A percentile compares a stretch with the other conserved stretches of the same genome.
Evolutionary conservation across 495 filamentous ascomycete genomes (phyloP).

Genomic region (Aeminium ludgeri): DNA sequence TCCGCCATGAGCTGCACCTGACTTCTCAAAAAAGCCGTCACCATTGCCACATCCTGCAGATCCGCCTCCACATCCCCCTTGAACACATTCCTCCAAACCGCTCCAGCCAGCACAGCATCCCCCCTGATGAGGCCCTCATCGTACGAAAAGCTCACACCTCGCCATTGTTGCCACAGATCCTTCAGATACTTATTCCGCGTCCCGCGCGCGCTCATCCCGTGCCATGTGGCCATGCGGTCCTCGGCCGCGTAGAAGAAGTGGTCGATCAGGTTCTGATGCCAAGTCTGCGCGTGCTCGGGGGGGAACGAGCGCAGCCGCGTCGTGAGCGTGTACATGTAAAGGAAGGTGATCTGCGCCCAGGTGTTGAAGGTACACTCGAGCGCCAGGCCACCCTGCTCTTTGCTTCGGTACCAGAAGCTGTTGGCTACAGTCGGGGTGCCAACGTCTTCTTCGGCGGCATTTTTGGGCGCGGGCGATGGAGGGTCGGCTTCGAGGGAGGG

Average conservation of each 20-base stretch:
- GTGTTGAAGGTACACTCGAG: slow-evolving; percentile 74
- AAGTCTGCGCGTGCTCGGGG: slow-evolving; percentile 37
- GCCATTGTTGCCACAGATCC: slow-evolving; percentile 83
- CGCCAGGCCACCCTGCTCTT: slow-evolving; percentile 27
- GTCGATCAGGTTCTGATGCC: slow-evolving; percentile 66
- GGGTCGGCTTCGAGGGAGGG: slow-evolving; percentile 21
- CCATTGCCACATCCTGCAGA: slow-evolving; percentile 47
- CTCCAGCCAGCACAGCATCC: slow-evolving; percentile 70
- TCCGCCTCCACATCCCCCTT: slow-evolving; percentile 59
- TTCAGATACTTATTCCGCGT: slow-evolving; percentile 76
- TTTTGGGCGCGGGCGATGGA: slow-evolving; percentile 36
- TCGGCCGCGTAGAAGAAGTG: slow-evolving; percentile 90
- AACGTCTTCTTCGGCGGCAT: slow-evolving; percentile 57
- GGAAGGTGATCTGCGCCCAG: slow-evolving; percentile 89
- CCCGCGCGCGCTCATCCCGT: slow-evolving; percentile 45
- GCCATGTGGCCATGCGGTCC: slow-evolving; percentile 59
- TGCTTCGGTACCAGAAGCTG: slow-evolving; percentile 59
- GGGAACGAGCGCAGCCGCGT: slow-evolving; percentile 68
- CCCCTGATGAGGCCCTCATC: slow-evolving; percentile 73
- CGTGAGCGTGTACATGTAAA: slow-evolving; percentile 88
- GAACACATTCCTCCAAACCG: slow-evolving; percentile 88
- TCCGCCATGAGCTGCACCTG: slow-evolving; percentile 34
- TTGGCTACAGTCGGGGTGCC: slow-evolving; percentile 55
- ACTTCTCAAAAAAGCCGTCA: slow-evolving; percentile 65
- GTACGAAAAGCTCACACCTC: slow-evolving; percentile 65